Evolutionary conservation across 2,329 filamentous ascomycete species (phyloP).

Genomic region (Trichoderma atrobrunneum): DNA sequence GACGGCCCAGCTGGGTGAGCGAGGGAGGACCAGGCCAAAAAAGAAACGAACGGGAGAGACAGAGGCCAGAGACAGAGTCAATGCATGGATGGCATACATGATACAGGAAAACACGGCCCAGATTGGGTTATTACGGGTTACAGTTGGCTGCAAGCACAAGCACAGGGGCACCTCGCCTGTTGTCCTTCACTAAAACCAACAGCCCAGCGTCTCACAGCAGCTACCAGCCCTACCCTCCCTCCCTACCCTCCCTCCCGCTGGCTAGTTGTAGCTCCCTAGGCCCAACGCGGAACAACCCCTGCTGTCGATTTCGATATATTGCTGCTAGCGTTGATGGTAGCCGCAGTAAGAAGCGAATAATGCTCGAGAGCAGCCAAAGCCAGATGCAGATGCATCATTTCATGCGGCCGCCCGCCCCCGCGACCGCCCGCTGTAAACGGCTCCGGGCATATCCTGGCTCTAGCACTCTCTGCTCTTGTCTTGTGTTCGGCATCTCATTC

Average conservation of each 20-base stretch:
- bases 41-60: background rate
- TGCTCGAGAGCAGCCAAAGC: background rate
- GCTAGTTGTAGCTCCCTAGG: background rate
- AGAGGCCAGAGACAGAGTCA: too few relatives aligned
- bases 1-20: background rate
- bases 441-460: background rate
- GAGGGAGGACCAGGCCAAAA: background rate
- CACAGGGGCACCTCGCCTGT: background rate
- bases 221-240: background rate
- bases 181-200: background rate
- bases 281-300: background rate
- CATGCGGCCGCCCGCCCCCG: background rate
- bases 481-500: background rate
- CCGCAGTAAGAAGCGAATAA: background rate
- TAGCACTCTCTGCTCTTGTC: background rate
- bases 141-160: too few relatives aligned
- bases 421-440: background rate
- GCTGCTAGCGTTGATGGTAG: background rate
- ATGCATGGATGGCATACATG: background rate
- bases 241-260: conserved; percentile 1
- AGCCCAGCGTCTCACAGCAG: background rate
- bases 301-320: background rate
- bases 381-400: background rate
- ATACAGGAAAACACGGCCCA: background rate
- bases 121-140: background rate